A percentile compares a stretch with the other conserved stretches of the same genome.
These are phyloP conservation scores for Pseudocercospora pini-densiflorae DNA, from an alignment of 2,329 filamentous ascomycete species.

Conservation along the genomic window DNA sequence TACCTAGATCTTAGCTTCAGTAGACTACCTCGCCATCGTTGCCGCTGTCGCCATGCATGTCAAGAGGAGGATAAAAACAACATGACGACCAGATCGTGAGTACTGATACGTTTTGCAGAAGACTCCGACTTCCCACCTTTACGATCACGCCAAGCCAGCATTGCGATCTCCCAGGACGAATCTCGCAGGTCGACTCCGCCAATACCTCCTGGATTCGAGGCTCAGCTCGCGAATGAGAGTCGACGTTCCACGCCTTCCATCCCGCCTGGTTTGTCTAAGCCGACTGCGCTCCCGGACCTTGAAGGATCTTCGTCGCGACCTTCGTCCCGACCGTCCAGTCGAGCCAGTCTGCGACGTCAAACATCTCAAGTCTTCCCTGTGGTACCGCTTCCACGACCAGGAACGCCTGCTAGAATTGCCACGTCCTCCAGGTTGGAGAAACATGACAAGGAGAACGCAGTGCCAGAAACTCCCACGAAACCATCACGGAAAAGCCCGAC, in stretches of 20 bases:
- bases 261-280: constrained; percentile 49
- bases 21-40: constrained; percentile 11
- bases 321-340: constrained; percentile 39
- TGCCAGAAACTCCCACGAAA: constrained; percentile 31
- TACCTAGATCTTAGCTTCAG: constrained; percentile 19
- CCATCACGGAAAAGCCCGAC: constrained; percentile 18
- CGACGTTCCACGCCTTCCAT: constrained; percentile 51
- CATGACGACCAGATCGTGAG: neutral
- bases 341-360: constrained; percentile 41
- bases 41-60: constrained; percentile 31
- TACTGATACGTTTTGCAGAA: constrained; percentile 31
- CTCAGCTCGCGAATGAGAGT: constrained; percentile 39
- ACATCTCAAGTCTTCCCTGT: constrained; percentile 42
- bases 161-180: constrained; percentile 32
- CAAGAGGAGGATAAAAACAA: constrained; percentile 26
- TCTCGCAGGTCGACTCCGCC: constrained; percentile 41
- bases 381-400: constrained; percentile 45
- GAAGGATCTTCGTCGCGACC: constrained; percentile 35
- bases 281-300: constrained; percentile 33
- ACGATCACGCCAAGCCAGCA: constrained; percentile 31
- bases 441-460: constrained; percentile 19
- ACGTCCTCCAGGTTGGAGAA: constrained; percentile 37
- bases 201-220: constrained; percentile 43
- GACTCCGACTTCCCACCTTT: constrained; percentile 37
- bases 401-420: constrained; percentile 40